Evolutionary conservation across 805 yeast genomes (phyloP), one percentile per base, ranked within the genome.

Genomic region (Candida ovalis): DNA sequence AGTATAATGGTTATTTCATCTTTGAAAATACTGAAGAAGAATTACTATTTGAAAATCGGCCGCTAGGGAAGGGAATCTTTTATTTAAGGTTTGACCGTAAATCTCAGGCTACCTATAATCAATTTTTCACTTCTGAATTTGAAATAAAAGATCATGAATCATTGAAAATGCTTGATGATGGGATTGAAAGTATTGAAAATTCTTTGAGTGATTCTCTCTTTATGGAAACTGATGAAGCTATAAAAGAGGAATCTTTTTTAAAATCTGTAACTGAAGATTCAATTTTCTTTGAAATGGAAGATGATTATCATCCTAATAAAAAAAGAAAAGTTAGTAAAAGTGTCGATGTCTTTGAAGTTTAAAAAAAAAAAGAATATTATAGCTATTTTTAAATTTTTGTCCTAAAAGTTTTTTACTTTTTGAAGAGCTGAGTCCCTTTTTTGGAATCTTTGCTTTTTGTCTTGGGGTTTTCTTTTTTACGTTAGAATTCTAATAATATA

Each of bases 311-410:
- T 5, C 9, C 35, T 17, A 10, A 5, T 12, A 57, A 57, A 19
- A 56, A 47, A 24, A 45, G 58, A 42, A 59, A 55, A 36, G 42
- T 58, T 12, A 51, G 51, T n/a, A 58, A 57, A 39, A 57, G 62
- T 22, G 18, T 39, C 23, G 59, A 60, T 39, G 39, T 56, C 12
- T 48, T 58, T 25, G 51, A 46, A 24, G 51, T 58, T 25, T 53
- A 41, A 54, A 7, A 33, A 10, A 32, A 13, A 7, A 18, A 17
- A 6, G 32, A 17, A n/a, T n/a, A n/a, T 18, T 17, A 4, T 8
- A 10, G 18, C 17, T 2, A 32, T 32, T 32, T 17, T 17, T 15
- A 23, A 12, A 12, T 30, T 5, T 30, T 17, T 30, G 35, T 12
- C n/a, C n/a, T 15, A 15, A 30, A 15, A 10, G n/a, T 30, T 30